Base-by-base conservation (phyloP, 2,329 filamentous ascomycete species). In the Plenodomus lindquistii region DNA sequence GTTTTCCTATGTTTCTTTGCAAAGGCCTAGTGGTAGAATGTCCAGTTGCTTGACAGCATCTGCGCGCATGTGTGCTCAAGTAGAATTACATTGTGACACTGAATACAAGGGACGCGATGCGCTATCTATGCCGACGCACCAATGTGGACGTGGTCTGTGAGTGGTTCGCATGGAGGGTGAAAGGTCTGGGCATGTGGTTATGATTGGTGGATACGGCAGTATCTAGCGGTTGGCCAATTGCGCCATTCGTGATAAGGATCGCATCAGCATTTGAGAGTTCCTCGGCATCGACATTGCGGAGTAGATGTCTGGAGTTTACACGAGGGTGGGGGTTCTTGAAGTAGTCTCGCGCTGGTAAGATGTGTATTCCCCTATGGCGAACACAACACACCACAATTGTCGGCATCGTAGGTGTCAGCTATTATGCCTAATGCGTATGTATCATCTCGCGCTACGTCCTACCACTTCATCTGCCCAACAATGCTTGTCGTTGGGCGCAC, bases 181-280 rank as follows among this genome's bases (percentile, higher is more conserved):
- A 48, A 13, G 40, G n/a, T 17, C 46, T 48, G 34, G 40, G 40
- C 40, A 17, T 13, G 35, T 31, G 34, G 18, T 20, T 40, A 37
- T 43, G 46, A 43, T 43, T 48, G 46, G 40, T 16, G 18, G 27
- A 18, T 24, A 8, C 10, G n/a, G n/a, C n/a, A n/a, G n/a, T n/a
- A n/a, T n/a, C n/a, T n/a, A n/a, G 19, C 3, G 13, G 17, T 34
- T 19, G 21, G 21, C 18, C 18, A 36, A 48, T 48, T 22, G 40
- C 46, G 46, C 46, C 43, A 48, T 48, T 41, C 40, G 36, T 31
- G 34, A 15, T 10, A 34, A 11, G 20, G 34, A 47, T 47, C 24
- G 39, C 29, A 47, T 34, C 44, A 47, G 29, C 40, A 24, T 3
- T 35, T 34, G 20, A 17, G 35, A 3, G 17, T 13, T n/a, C 40